These are phyloP conservation scores for Nothopassalora personata DNA, from an alignment of 2,329 filamentous ascomycete species.

Conservation along the genomic window DNA sequence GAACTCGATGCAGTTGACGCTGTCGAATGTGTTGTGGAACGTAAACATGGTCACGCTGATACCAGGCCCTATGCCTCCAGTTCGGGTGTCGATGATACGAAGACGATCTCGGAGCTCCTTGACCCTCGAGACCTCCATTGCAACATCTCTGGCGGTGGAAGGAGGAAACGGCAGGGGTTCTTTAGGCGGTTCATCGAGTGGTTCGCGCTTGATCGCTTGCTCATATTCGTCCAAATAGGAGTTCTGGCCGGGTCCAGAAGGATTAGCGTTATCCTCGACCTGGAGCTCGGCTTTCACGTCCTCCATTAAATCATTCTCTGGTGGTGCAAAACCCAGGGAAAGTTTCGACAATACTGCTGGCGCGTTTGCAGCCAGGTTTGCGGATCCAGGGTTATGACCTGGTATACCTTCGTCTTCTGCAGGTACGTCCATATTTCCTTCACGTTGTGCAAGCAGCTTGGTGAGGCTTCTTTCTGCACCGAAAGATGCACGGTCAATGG, in stretches of 20 bases:
- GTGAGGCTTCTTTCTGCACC: slow-evolving; percentile 57
- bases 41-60: slow-evolving; percentile 96
- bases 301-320: slow-evolving; percentile 74
- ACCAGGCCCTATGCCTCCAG: slow-evolving; percentile 74
- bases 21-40: slow-evolving; percentile 92
- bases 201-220: slow-evolving; percentile 76
- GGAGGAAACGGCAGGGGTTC: slow-evolving; percentile 80
- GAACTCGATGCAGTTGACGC: slow-evolving; percentile 90
- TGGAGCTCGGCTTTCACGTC: slow-evolving; percentile 84
- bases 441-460: slow-evolving; percentile 52
- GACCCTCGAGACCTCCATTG: slow-evolving; percentile 89
- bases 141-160: slow-evolving; percentile 81
- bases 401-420: slow-evolving; percentile 65
- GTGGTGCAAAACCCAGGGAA: slow-evolving; percentile 73
- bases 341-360: slow-evolving; percentile 57
- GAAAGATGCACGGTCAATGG: slow-evolving; percentile 51
- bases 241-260: slow-evolving; percentile 64
- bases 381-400: slow-evolving; percentile 61
- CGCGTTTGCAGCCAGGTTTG: slow-evolving; percentile 54
- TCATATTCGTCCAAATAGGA: slow-evolving; percentile 84
- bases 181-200: slow-evolving; percentile 76
- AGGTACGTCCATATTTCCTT: slow-evolving; percentile 52
- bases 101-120: slow-evolving; percentile 91
- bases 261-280: slow-evolving; percentile 74
- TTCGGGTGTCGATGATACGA: slow-evolving; percentile 69